Conservation (phyloP, 371 early-diverging fungal genomes). For the Zancudomyces culisetae region DNA sequence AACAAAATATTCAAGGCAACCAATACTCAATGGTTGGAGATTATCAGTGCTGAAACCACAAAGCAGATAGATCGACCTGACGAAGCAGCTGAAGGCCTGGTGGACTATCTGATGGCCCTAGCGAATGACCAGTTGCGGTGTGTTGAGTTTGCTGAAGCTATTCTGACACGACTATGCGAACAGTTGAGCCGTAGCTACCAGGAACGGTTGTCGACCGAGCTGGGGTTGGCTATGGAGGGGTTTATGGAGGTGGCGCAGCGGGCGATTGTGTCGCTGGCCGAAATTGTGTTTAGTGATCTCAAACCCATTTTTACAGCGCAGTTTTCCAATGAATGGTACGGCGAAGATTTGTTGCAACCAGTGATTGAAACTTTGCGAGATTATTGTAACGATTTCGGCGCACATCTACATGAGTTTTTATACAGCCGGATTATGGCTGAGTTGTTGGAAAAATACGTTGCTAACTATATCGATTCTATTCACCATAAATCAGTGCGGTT, state of each 20-base stretch:
- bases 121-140: constrained; percentile 79
- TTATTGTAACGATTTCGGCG: constrained; percentile 64
- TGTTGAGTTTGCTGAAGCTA: constrained; percentile 70
- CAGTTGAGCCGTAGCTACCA: constrained; percentile 47
- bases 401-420: constrained; percentile 63
- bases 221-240: constrained; percentile 49
- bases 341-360: constrained; percentile 47
- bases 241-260: constrained; percentile 61
- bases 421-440: constrained; percentile 67
- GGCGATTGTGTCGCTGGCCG: constrained; percentile 47
- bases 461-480: constrained; percentile 65
- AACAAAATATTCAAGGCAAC: constrained; percentile 58
- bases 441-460: constrained; percentile 60
- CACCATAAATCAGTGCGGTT: constrained; percentile 56
- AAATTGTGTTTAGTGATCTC: constrained; percentile 67
- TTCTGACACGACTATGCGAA: constrained; percentile 41
- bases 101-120: constrained; percentile 84
- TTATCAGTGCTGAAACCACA: constrained; percentile 48
- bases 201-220: constrained; percentile 32
- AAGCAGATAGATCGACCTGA: constrained; percentile 50
- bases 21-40: constrained; percentile 53
- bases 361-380: constrained; percentile 79
- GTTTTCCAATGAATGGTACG: constrained; percentile 78
- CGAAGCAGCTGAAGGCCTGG: constrained; percentile 53
- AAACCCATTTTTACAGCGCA: constrained; percentile 46